Evolutionary conservation across 23 red algal species (phyloP), one percentile per base, ranked within the genome.

Genomic region (Agarophyton chilense): DNA sequence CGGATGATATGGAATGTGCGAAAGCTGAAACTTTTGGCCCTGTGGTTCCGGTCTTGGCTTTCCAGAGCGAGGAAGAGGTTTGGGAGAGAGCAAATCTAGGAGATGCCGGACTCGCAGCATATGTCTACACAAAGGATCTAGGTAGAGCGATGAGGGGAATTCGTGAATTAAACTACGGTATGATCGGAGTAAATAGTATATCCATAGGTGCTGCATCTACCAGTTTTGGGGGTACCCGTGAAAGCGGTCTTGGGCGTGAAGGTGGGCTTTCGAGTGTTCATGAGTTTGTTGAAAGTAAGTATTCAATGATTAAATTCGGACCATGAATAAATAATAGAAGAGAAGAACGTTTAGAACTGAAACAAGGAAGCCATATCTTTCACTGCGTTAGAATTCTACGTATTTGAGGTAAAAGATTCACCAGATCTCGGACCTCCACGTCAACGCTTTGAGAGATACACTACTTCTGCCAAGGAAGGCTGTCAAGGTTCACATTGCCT

Each of bases 1-100:
- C 90, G 1, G 83, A 90, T 22, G 87, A 76, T 25, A 95, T 93
- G 90, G 45, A 58, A 42, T 47, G 95, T 33, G 75, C 79, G 10
- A 51, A 52, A 11, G 78, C 95, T 60, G 97, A 99, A 72, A 94
- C 90, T 0, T 96, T 99, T 55, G 97, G 93, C 14, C 97, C 97
- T 39, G 77, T 99, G 52, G 44, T 94, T 17, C 49, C 88, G 34
- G 51, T 99, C 40, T 24, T 94, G 42, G 28, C 35, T 21, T 99
- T 99, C 43, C 44, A 71, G 1, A 65, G 56, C 18, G 93, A 96
- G 16, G 78, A 94, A 1, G 93, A 99, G 52, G 86, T 87, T n/a
- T 40, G 93, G 17, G 42, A 49, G 63, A 70, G 88, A 54, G 89
- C 90, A 54, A 94, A 94, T 42, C 57, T 44, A 31, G 73, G 54